Conservation (phyloP, 2,329 filamentous ascomycete genomes). For the Phoma sp. region DNA sequence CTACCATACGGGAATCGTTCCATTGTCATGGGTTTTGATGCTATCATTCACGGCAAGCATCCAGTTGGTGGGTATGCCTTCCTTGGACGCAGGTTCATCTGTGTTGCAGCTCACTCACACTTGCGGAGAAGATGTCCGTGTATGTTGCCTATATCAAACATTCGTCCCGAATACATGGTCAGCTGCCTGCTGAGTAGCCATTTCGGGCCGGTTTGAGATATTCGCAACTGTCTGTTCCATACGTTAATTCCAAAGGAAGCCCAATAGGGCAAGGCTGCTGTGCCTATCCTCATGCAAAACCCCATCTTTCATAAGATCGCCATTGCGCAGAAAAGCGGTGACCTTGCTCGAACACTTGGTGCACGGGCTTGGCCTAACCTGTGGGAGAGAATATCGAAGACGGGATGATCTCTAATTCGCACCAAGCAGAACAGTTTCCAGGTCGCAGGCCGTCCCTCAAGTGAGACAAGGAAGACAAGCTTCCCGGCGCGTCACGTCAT, state of each 20-base stretch:
- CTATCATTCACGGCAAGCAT: slow-evolving; percentile 12
- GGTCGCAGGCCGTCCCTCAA: slow-evolving; percentile 18
- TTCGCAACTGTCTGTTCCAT: not conserved
- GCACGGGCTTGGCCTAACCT: slow-evolving; percentile 1
- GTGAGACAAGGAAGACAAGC: slow-evolving; percentile 15
- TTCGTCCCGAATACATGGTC: slow-evolving; percentile 7
- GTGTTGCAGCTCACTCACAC: not conserved
- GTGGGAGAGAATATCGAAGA: slow-evolving; percentile 12
- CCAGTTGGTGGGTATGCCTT: slow-evolving; percentile 2
- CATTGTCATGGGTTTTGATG: not conserved
- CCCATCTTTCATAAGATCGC: slow-evolving; percentile 26
- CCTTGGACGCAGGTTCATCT: not conserved
- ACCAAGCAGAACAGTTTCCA: slow-evolving; percentile 22
- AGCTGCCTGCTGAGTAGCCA: not conserved
- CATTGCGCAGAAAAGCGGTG: slow-evolving; percentile 34
- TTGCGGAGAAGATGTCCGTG: slow-evolving; percentile 9
- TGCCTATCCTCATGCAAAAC: slow-evolving; percentile 9
- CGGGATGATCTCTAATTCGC: slow-evolving; percentile 19
- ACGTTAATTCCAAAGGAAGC: slow-evolving; percentile 1
- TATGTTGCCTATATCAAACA: not conserved
- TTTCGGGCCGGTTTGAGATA: slow-evolving; percentile 12
- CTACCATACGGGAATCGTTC: not conserved
- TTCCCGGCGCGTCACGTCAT: slow-evolving; percentile 30
- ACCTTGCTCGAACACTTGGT: slow-evolving; percentile 16
- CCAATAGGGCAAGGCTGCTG: slow-evolving; percentile 14